Evolutionary conservation across 2,329 filamentous ascomycete species (phyloP).

Genomic region (Fusarium secorum): DNA sequence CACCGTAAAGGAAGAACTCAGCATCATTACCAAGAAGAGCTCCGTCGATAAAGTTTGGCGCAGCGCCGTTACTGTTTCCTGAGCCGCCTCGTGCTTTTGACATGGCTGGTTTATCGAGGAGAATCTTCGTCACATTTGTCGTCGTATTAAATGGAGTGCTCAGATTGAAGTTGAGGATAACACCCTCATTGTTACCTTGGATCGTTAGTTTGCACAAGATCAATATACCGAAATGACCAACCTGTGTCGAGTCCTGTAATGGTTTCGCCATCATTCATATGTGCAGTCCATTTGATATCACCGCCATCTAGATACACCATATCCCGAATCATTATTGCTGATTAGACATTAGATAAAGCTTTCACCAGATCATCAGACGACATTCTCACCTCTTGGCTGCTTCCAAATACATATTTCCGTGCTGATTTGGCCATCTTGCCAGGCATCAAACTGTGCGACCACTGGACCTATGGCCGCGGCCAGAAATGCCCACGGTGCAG

Average conservation of each 20-base stretch:
- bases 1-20: constrained; percentile 71
- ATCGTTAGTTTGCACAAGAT: background rate
- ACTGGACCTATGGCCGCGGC: constrained; percentile 22
- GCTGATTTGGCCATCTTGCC: constrained; percentile 61
- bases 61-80: constrained; percentile 60
- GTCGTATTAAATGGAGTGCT: constrained; percentile 61
- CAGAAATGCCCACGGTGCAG: constrained; percentile 25
- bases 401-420: constrained; percentile 68
- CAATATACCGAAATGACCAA: constrained; percentile 44
- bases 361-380: background rate
- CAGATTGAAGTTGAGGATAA: constrained; percentile 67
- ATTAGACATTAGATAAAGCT: constrained; percentile 31
- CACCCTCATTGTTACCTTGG: constrained; percentile 60
- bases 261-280: constrained; percentile 54
- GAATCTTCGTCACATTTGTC: constrained; percentile 61
- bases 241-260: constrained; percentile 48
- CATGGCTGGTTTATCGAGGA: constrained; percentile 51
- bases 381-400: constrained; percentile 51
- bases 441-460: constrained; percentile 55
- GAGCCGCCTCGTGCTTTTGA: constrained; percentile 57
- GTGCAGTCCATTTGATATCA: constrained; percentile 60
- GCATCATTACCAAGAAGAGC: constrained; percentile 70
- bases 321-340: constrained; percentile 67
- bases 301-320: constrained; percentile 73
- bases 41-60: constrained; percentile 68